A percentile compares a stretch with the other conserved stretches of the same genome.
Conservation (phyloP, 345 rosid genomes). For the Syzygium grande region DNA sequence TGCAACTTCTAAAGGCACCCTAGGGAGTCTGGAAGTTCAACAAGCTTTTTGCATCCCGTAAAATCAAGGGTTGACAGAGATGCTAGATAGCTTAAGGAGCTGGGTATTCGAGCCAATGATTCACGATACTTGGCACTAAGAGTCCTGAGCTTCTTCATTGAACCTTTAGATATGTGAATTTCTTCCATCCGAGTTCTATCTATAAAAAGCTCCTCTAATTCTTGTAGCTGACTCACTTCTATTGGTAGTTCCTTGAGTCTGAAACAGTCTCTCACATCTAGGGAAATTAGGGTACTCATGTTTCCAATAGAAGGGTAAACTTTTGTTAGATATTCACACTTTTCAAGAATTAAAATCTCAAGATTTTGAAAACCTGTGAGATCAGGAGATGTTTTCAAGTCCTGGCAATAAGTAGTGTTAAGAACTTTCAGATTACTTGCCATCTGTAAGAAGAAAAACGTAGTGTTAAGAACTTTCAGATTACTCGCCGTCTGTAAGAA, state of each 20-base stretch:
- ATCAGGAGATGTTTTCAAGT: neutral
- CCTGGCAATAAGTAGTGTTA: neutral
- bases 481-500: neutral
- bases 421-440: conserved; percentile 3
- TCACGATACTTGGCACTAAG: neutral
- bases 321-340: neutral
- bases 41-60: neutral
- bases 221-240: neutral
- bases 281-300: neutral
- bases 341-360: neutral
- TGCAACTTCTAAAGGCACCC: neutral
- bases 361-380: neutral
- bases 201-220: neutral
- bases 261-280: neutral
- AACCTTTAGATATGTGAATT: neutral
- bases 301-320: neutral
- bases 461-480: neutral
- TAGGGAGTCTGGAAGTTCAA: neutral
- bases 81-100: neutral
- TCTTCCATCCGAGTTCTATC: neutral
- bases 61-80: conserved; percentile 2
- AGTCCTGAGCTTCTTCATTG: neutral
- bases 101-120: neutral
- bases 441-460: neutral
- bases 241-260: neutral